Evolutionary conservation across 768 basidiomycete genomes (phyloP).

Genomic region (Pisolithus tinctorius): DNA sequence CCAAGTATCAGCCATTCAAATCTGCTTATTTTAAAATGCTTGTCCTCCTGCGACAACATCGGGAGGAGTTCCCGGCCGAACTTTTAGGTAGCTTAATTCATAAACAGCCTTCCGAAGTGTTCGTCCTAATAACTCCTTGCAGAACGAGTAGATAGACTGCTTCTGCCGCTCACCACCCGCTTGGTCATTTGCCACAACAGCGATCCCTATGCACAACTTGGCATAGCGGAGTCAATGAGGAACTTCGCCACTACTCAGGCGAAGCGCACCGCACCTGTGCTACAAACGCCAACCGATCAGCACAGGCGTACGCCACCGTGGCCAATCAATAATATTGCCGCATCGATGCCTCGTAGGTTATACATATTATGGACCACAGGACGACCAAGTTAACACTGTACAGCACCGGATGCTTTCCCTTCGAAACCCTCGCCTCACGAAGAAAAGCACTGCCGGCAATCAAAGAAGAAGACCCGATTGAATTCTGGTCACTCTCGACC

Average conservation of each 20-base stretch:
- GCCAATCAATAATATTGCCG: slow-evolving; percentile 18
- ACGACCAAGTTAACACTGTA: slow-evolving; percentile 6
- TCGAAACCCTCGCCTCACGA: slow-evolving; percentile 13
- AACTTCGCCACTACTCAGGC: slow-evolving; percentile 9
- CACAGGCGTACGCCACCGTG: slow-evolving; percentile 16
- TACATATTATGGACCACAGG: slow-evolving; percentile 2
- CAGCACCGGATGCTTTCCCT: slow-evolving; percentile 35
- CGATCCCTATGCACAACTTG: slow-evolving; percentile 28
- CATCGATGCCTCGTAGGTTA: slow-evolving; percentile 34
- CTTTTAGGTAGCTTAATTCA: slow-evolving; percentile 18
- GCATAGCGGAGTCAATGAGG: slow-evolving; percentile 27
- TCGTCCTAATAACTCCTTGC: slow-evolving; percentile 4
- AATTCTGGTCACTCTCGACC: slow-evolving; percentile 17
- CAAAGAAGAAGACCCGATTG: slow-evolving; percentile 6
- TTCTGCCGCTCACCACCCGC: slow-evolving; percentile 27
- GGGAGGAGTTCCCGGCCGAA: slow-evolving; percentile 18
- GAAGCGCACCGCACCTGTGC: slow-evolving; percentile 7
- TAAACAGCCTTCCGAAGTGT: slow-evolving; percentile 1
- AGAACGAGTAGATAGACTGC: slow-evolving; percentile 28
- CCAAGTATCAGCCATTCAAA: slow-evolving; percentile 36
- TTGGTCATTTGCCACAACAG: slow-evolving; percentile 22
- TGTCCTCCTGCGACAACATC: slow-evolving; percentile 32
- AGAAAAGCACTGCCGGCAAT: neutral
- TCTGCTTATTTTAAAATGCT: slow-evolving; percentile 44
- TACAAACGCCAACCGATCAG: slow-evolving; percentile 8